Conservation (phyloP, 768 basidiomycete species). For the Lentinula raphanica region DNA sequence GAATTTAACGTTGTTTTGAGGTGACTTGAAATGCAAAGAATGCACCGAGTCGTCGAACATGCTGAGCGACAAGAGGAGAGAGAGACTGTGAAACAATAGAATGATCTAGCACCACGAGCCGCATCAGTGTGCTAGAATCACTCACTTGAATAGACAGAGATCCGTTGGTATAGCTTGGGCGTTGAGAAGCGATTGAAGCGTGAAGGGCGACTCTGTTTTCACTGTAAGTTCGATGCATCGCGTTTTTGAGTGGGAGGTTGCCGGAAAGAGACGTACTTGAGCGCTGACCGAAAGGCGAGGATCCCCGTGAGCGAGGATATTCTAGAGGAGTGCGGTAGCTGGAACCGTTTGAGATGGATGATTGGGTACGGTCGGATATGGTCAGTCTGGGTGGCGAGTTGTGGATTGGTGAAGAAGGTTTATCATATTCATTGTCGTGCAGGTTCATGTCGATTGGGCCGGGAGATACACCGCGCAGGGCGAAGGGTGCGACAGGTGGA, state of each 20-base stretch:
- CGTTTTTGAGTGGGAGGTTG: neutral
- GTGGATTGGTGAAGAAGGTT: neutral
- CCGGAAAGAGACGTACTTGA: neutral
- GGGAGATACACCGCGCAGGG: slow-evolving; percentile 18
- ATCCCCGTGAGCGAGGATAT: slow-evolving; percentile 1
- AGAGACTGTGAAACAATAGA: slow-evolving; percentile 57
- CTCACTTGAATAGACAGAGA: slow-evolving; percentile 69
- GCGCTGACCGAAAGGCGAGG: slow-evolving; percentile 5
- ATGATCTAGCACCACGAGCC: slow-evolving; percentile 38
- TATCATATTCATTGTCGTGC: neutral
- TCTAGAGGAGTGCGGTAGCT: slow-evolving; percentile 6
- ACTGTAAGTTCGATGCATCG: slow-evolving; percentile 45
- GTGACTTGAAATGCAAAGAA: neutral
- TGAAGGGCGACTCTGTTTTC: no score
- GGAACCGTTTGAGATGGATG: neutral
- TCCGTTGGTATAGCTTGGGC: slow-evolving; percentile 49
- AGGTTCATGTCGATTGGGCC: neutral
- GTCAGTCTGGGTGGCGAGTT: neutral
- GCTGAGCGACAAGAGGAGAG: slow-evolving; percentile 50
- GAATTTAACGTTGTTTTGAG: neutral
- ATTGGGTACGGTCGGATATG: neutral
- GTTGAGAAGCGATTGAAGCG: slow-evolving; percentile 51
- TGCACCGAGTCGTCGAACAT: slow-evolving; percentile 57
- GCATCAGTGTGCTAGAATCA: neutral
- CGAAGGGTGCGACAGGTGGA: slow-evolving; percentile 37